Base-by-base conservation (phyloP, 345 rosid genomes). In the Mercurialis annua region DNA sequence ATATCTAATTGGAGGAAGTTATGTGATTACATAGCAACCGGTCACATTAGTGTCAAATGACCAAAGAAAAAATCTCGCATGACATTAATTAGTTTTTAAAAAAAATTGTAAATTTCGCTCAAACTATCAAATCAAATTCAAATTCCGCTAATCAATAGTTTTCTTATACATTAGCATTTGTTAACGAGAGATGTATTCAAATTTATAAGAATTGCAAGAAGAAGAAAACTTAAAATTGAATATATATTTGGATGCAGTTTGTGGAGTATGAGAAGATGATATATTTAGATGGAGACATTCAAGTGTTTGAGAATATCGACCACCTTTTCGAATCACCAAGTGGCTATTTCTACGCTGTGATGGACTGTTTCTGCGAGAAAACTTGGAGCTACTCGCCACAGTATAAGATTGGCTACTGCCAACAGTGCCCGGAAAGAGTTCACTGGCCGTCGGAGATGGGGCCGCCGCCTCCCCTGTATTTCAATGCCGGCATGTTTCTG, bases 331-430 rank as follows among this genome's bases (percentile, higher is more conserved):
- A 88, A 61, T 30, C 60, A 20, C 77, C 82, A 17, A 86, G 80
- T 31, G 92, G 93, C 31, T 74, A 83, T 71, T 81, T 91, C 62
- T 81, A 92, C 14, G 93, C 87, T 33, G 93, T 81, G 30, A 87
- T 78, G 93, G 96, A 89, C 76, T 92, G 98, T 75, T 87, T 81
- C 73, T 89, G 92, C 43, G 93, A 89, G 96, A 74, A 81, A 60
- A 77, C 80, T 9, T 92, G 98, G 93, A 81, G 84, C 66, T 76
- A 67, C 73, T 77, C 90, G 5, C 78, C 70, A 1, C 96, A 91
- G 70, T 77, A 80, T 63, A 72, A 86, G 18, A 69, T 92, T 24
- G 89, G 92, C 8, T 89, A 91, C 67, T 87, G 93, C 79, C 93
- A 92, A 63, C 96, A 87, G 83, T 79, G 90, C 59, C 97, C 95